Conservation (phyloP, 208 protist genomes). For the Ichthyophonus hoferi region DNA sequence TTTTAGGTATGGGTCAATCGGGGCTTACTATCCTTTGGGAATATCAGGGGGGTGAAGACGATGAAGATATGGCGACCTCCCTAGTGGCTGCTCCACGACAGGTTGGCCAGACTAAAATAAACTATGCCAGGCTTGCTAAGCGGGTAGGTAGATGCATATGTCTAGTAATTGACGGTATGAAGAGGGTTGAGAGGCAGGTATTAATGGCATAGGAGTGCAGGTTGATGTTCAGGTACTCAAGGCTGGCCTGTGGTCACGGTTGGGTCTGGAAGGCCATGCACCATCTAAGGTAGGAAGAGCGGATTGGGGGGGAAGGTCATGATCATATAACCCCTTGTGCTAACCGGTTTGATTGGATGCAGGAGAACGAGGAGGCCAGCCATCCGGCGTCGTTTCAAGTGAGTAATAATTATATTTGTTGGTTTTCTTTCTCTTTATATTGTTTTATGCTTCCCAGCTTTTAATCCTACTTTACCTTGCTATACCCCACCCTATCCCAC, state of each 20-base stretch:
- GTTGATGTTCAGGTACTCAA: constrained; percentile 9
- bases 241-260: neutral
- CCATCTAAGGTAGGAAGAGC: no score
- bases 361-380: neutral
- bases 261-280: neutral
- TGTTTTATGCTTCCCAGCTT: no score
- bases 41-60: no score
- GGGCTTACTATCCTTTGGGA: no score
- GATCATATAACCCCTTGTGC: no score
- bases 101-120: neutral
- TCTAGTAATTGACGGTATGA: neutral
- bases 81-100: neutral
- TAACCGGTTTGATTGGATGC: neutral
- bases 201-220: neutral
- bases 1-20: no score
- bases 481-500: no score
- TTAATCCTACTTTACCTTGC: no score
- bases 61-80: neutral
- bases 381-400: no score
- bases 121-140: constrained; percentile 2
- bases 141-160: neutral
- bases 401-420: no score
- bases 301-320: no score
- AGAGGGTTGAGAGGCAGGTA: neutral
- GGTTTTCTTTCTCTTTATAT: no score